Conservation (phyloP, 1,139 yeast species). For the Geotrichum fermentans region DNA sequence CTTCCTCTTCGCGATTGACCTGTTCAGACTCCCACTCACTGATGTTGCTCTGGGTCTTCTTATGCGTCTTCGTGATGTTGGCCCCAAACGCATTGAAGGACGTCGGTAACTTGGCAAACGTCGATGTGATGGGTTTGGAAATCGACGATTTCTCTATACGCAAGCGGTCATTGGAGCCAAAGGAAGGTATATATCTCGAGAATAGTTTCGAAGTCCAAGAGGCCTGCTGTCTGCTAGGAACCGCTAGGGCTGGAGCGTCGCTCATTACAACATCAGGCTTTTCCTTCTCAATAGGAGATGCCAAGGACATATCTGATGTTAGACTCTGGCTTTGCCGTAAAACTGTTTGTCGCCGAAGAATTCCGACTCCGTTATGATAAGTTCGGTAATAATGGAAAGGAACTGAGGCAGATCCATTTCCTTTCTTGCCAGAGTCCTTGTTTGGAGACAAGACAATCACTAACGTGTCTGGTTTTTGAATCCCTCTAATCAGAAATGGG, state of each 20-base stretch:
- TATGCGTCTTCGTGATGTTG: slow-evolving; percentile 9
- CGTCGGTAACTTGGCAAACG: slow-evolving; percentile 12
- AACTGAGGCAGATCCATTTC: slow-evolving; percentile 4
- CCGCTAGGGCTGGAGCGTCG: background rate
- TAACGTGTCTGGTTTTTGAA: slow-evolving; percentile 11
- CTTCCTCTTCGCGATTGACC: slow-evolving; percentile 14
- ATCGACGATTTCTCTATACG: slow-evolving; percentile 13
- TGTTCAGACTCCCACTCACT: slow-evolving; percentile 11
- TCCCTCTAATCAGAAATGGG: slow-evolving; percentile 26
- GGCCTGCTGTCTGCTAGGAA: slow-evolving; percentile 1
- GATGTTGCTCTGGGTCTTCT: slow-evolving; percentile 1
- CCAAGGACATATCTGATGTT: background rate
- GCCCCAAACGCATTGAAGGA: slow-evolving; percentile 9
- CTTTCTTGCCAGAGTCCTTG: background rate
- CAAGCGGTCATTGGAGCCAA: slow-evolving; percentile 9
- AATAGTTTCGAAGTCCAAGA: slow-evolving; percentile 14
- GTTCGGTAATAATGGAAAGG: slow-evolving; percentile 17
- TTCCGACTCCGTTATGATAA: slow-evolving; percentile 14
- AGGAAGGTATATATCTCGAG: slow-evolving; percentile 3
- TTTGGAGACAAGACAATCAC: slow-evolving; percentile 12
- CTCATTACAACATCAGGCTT: slow-evolving; percentile 2
- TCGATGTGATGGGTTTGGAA: slow-evolving; percentile 12
- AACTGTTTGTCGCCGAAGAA: slow-evolving; percentile 13
- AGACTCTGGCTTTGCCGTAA: slow-evolving; percentile 13
- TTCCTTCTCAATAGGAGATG: background rate